Evolutionary conservation across 2,329 filamentous ascomycete genomes (phyloP).

Genomic region (Byssoonygena ceratinophila): DNA sequence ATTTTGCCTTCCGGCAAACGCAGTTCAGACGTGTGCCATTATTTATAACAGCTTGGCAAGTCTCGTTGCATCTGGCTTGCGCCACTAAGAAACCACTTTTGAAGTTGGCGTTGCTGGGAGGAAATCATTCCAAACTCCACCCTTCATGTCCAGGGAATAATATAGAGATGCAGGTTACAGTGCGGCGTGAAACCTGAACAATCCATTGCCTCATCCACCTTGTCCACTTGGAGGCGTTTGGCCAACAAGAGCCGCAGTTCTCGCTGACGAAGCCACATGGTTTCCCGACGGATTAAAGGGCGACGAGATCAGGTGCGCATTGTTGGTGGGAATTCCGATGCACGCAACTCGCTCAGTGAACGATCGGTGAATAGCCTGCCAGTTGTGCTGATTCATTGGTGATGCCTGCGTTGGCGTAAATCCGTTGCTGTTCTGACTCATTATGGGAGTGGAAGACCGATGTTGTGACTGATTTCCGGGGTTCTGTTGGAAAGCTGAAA

Average conservation of each 20-base stretch:
- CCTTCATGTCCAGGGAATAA: neutral
- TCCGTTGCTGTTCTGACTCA: constrained; percentile 6
- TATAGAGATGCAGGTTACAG: neutral
- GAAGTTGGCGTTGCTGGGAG: neutral
- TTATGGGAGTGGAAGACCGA: neutral
- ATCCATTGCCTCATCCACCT: constrained; percentile 32
- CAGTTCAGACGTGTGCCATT: no score
- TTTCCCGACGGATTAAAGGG: constrained; percentile 1
- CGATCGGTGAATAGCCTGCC: neutral
- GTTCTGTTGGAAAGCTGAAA: constrained; percentile 22
- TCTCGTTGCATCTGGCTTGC: neutral
- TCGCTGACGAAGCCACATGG: neutral
- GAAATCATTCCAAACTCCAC: neutral
- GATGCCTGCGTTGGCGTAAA: constrained; percentile 8
- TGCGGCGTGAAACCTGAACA: neutral
- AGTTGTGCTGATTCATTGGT: neutral
- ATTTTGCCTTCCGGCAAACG: no score
- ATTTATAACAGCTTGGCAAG: no score
- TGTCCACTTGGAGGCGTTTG: constrained; percentile 40
- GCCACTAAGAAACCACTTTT: neutral
- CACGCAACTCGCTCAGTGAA: constrained; percentile 5
- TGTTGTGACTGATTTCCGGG: constrained; percentile 20
- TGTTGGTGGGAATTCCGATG: neutral
- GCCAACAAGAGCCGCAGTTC: constrained; percentile 24
- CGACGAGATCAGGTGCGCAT: neutral